Evolutionary conservation across 345 rosid genomes (phyloP).

Genomic region (Lepidium africanum): DNA sequence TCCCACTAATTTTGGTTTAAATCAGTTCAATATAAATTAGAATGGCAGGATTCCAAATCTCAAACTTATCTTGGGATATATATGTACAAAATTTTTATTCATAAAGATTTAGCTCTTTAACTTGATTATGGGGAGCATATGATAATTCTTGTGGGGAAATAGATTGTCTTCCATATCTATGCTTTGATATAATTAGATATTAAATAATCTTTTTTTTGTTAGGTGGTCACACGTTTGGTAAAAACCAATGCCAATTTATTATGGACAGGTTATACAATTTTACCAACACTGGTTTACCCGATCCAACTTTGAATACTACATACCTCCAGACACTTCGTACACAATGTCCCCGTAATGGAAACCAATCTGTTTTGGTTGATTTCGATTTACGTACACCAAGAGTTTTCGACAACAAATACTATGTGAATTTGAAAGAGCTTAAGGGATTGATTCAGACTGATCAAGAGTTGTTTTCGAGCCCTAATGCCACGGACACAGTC

Average conservation of each 20-base stretch:
- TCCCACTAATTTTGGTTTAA: too few species aligned
- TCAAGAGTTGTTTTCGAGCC: constrained; percentile 47
- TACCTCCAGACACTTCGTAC: constrained; percentile 36
- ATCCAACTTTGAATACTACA: constrained; percentile 37
- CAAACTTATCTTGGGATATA: too few species aligned
- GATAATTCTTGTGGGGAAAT: too few species aligned
- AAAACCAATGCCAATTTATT: constrained; percentile 48
- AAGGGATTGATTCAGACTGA: constrained; percentile 50
- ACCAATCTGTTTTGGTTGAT: constrained; percentile 28
- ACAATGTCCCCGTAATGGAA: constrained; percentile 44
- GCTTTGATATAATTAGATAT: too few species aligned
- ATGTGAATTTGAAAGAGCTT: constrained; percentile 37
- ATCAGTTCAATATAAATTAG: too few species aligned
- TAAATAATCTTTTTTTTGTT: background rate
- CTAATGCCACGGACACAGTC: constrained; percentile 35
- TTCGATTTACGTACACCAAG: constrained; percentile 47
- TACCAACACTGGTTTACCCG: constrained; percentile 31
- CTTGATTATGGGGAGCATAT: too few species aligned
- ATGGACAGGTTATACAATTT: constrained; percentile 49
- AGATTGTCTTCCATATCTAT: too few species aligned
- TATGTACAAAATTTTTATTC: too few species aligned
- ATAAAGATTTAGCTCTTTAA: too few species aligned
- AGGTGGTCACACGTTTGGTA: constrained; percentile 64
- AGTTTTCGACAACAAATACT: constrained; percentile 55
- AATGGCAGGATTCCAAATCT: too few species aligned